Percentiles rank a stretch among this genome's conserved stretches.
Evolutionary conservation across 306 rosid species (phyloP).

Genomic region (Citrullus mucosospermus): DNA sequence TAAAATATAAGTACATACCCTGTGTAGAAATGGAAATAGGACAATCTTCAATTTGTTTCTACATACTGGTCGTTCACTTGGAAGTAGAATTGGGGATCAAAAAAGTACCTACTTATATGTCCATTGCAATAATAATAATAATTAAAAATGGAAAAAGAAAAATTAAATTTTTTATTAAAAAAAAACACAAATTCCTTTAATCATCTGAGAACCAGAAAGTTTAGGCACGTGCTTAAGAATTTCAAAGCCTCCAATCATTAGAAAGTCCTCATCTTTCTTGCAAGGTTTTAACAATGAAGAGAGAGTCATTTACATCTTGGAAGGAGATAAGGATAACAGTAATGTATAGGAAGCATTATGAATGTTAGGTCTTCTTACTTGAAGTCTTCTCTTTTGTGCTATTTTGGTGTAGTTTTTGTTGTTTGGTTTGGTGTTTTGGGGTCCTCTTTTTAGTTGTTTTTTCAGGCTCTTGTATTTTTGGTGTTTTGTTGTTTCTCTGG

Average conservation of each 20-base stretch:
- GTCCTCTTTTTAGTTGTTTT: too few relatives aligned
- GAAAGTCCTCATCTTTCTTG: neutral
- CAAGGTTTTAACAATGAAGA: neutral
- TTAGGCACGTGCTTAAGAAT: neutral
- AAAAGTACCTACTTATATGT: constrained; percentile 86
- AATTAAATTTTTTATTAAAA: neutral
- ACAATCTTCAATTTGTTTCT: constrained; percentile 96
- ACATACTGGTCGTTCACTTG: constrained; percentile 96
- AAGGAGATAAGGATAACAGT: neutral
- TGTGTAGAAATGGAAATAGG: constrained; percentile 81
- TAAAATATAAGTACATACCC: constrained; percentile 41
- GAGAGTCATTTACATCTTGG: neutral
- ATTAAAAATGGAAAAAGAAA: neutral
- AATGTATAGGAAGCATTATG: neutral
- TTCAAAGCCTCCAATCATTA: neutral
- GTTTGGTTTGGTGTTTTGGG: too few relatives aligned
- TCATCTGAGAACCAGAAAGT: neutral
- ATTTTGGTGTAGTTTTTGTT: too few relatives aligned
- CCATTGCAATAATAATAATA: constrained; percentile 2
- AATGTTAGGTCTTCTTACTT: neutral
- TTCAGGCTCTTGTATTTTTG: too few relatives aligned
- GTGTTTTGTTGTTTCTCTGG: too few relatives aligned
- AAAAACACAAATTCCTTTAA: neutral
- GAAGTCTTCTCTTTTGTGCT: too few relatives aligned
- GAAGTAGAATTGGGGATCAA: constrained; percentile 94